Percentiles rank a stretch among this genome's conserved stretches.
These are phyloP conservation scores for Botryotinia convoluta DNA, from an alignment of 2,329 filamentous ascomycete genomes.

Conservation along the genomic window DNA sequence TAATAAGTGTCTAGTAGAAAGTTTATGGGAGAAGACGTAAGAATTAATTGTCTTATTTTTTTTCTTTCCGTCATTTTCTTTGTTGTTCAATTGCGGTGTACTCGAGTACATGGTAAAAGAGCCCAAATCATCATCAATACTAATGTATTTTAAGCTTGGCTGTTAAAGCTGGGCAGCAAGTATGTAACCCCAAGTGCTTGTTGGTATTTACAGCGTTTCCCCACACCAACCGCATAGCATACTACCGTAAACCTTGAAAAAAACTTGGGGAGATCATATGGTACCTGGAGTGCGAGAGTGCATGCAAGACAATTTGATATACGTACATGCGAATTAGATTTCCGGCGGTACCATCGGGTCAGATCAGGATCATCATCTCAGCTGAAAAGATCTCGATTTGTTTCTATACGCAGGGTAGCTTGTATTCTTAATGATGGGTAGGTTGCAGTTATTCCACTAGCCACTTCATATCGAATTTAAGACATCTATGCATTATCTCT, in stretches of 20 bases:
- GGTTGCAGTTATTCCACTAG: neutral
- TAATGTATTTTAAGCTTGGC: neutral
- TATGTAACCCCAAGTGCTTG: neutral
- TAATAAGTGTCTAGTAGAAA: neutral
- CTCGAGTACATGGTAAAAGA: neutral
- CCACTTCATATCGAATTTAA: neutral
- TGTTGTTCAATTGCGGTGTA: slow-evolving; percentile 12
- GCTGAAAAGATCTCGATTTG: neutral
- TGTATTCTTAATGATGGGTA: neutral
- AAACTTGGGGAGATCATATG: slow-evolving; percentile 1
- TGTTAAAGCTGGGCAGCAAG: neutral
- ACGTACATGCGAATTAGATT: neutral
- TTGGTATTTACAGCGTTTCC: neutral
- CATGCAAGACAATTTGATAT: neutral
- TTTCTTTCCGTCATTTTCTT: neutral
- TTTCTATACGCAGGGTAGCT: neutral
- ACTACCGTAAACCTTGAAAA: neutral
- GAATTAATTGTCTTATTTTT: neutral
- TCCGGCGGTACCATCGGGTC: neutral
- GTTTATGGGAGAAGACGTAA: neutral
- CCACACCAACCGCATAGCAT: neutral
- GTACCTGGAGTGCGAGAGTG: neutral
- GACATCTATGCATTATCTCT: neutral
- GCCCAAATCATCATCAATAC: neutral
- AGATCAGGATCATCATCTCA: neutral